phyloP scores from a whole-genome alignment of 2,329 filamentous ascomycete genomes.

The Bipolaris sorokiniana region DNA sequence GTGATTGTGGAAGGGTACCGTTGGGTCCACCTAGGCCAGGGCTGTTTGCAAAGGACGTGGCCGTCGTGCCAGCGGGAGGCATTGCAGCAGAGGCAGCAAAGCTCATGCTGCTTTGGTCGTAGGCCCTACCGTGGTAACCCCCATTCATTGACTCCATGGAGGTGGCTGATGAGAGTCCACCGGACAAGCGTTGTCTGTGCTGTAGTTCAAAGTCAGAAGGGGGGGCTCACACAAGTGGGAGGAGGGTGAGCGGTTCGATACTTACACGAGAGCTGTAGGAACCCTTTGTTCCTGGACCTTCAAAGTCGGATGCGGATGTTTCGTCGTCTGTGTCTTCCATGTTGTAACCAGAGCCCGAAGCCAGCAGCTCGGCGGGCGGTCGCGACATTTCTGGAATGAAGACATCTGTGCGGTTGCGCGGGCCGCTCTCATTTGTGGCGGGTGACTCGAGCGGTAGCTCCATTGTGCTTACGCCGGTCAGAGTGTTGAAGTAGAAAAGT shows the following conservation, averaged over 20 bases:
- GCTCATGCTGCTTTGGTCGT: slow-evolving; percentile 50
- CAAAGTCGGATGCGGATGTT: slow-evolving; percentile 79
- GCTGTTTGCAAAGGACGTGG: slow-evolving; percentile 62
- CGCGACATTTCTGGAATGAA: slow-evolving; percentile 87
- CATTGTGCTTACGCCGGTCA: slow-evolving; percentile 93
- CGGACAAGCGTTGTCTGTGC: slow-evolving; percentile 63
- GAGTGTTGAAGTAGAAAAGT: slow-evolving; percentile 97
- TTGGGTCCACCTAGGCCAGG: slow-evolving; percentile 51
- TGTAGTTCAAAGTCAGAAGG: slow-evolving; percentile 29
- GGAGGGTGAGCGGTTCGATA: slow-evolving; percentile 17
- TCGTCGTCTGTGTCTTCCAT: slow-evolving; percentile 91
- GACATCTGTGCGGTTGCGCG: slow-evolving; percentile 86
- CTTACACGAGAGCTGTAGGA: slow-evolving; percentile 73
- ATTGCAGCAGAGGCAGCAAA: slow-evolving; percentile 53
- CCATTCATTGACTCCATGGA: slow-evolving; percentile 91
- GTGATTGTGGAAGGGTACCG: slow-evolving; percentile 64
- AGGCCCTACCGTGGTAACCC: slow-evolving; percentile 65
- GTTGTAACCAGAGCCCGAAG: slow-evolving; percentile 77
- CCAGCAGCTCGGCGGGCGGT: slow-evolving; percentile 89
- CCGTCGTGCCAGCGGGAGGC: slow-evolving; percentile 58
- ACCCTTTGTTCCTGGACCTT: slow-evolving; percentile 75
- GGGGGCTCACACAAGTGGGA: slow-evolving; percentile 5
- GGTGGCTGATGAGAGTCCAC: slow-evolving; percentile 80
- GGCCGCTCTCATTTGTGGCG: slow-evolving; percentile 79
- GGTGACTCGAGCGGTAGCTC: slow-evolving; percentile 94